Base-by-base conservation (phyloP, 129 eudicot genomes). In the Escallonia rubra region DNA sequence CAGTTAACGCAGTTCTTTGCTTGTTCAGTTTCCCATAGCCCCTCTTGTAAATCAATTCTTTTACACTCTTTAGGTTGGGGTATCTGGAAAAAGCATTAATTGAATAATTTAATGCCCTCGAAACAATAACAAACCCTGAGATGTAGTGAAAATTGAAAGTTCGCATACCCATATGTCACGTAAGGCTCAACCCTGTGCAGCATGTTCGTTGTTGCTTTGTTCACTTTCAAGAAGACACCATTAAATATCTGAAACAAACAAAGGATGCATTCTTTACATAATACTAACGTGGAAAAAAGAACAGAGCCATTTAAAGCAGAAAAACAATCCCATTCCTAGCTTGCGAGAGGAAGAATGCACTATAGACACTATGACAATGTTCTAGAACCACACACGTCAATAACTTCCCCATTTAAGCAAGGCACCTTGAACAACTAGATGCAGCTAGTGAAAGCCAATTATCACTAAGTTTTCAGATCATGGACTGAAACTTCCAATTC, bases 131-230 rank as follows among this genome's bases (percentile, higher is more conserved):
- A 4, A 61, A 14, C 57, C 40, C 43, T 3, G 3, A 55, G 13
- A 9, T 2, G 6, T 4, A 41, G 3, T 44, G n/a, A 41, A 44
- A 3, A 43, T 40, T 43, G 8, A 4, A 23, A 23, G 34, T 1
- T 23, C 34, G 8, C 40, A 13, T 80, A 91, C 96, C 97, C 97
- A 41, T 74, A 91, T 4, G 97, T 88, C 62, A 91, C 97, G 66
- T 88, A 91, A 47, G 97, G 97, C 83, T 91, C 97, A 52, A 91
- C 97, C 68, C 88, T 77, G 80, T 80, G 97, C 45, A 91, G 81
- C 97, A 91, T 91, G 79, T 88, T 91, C 81, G 85, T 40, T 65
- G 97, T 91, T 12, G 97, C 97, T 56, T 85, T 85, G 72, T 91
- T 91, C 43, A 87, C 97, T 78, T 90, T 87, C 74, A 90, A 78